Conservation (phyloP, 306 rosid genomes). For the Fagus sylvatica region DNA sequence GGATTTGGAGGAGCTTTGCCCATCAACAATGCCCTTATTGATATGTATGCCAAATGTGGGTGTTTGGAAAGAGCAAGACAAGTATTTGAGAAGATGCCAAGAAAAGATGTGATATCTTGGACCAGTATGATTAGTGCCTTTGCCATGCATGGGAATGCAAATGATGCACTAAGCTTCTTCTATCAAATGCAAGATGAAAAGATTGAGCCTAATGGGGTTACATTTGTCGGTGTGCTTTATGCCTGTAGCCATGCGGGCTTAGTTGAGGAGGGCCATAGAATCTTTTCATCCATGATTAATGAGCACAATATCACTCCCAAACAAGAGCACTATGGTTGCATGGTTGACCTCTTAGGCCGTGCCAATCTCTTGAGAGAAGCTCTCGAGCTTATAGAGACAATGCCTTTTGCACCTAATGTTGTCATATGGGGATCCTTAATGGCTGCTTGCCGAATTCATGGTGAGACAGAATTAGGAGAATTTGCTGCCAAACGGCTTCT, state of each 20-base stretch:
- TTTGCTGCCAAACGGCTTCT: conserved; percentile 75
- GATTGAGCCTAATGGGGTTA: conserved; percentile 66
- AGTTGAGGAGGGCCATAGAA: conserved; percentile 56
- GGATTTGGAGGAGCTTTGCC: conserved; percentile 56
- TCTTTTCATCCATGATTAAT: conserved; percentile 63
- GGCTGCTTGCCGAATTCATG: conserved; percentile 74
- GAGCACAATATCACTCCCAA: conserved; percentile 65
- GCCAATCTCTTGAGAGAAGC: conserved; percentile 77
- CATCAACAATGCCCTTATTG: conserved; percentile 68
- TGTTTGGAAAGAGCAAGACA: conserved; percentile 60
- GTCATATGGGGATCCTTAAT: conserved; percentile 89
- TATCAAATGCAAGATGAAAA: conserved; percentile 57
- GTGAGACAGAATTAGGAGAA: conserved; percentile 74
- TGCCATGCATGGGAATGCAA: conserved; percentile 80
- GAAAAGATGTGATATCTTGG: conserved; percentile 75
- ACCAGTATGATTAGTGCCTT: conserved; percentile 74
- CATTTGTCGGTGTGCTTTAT: conserved; percentile 84
- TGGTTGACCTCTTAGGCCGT: conserved; percentile 87
- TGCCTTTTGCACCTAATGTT: conserved; percentile 77
- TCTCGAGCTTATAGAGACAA: conserved; percentile 68
- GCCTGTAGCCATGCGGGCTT: conserved; percentile 91
- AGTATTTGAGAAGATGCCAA: conserved; percentile 63
- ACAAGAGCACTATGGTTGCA: conserved; percentile 87
- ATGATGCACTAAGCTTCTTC: conserved; percentile 54
- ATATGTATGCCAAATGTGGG: conserved; percentile 80